Evolutionary conservation across 202 grass and related monocot species (phyloP).

Genomic region (Elaeis oleifera): DNA sequence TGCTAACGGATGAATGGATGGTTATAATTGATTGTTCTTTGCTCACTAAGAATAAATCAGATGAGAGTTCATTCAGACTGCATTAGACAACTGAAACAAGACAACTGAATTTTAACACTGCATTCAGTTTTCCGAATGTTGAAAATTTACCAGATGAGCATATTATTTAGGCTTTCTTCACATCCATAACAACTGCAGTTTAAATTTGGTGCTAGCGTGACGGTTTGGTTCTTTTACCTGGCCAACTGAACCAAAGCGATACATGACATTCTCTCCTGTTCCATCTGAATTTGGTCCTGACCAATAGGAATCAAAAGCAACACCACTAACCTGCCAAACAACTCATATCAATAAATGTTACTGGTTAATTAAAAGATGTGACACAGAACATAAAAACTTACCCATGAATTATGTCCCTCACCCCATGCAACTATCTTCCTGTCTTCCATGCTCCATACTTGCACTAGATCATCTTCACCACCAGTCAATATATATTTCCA

Average conservation of each 20-base stretch:
- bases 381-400: constrained; percentile 10
- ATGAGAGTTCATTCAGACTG: too few relatives aligned
- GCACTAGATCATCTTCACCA: constrained; percentile 30
- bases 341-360: neutral
- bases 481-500: constrained; percentile 26
- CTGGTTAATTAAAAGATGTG: too few relatives aligned
- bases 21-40: too few relatives aligned
- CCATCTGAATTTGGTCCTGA: constrained; percentile 71
- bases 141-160: too few relatives aligned
- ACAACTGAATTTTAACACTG: too few relatives aligned
- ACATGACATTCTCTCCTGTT: constrained; percentile 67
- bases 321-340: constrained; percentile 76
- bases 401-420: constrained; percentile 27
- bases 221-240: constrained; percentile 39
- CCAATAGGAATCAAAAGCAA: constrained; percentile 93
- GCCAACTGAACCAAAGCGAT: constrained; percentile 90
- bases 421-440: constrained; percentile 27
- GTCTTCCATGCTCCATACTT: constrained; percentile 27
- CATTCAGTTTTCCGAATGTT: too few relatives aligned
- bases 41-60: too few relatives aligned
- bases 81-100: too few relatives aligned
- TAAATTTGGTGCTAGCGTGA: too few relatives aligned
- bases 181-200: too few relatives aligned
- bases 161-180: too few relatives aligned
- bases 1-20: too few relatives aligned